A percentile compares a stretch with the other conserved stretches of the same genome.
phyloP scores from a whole-genome alignment of 139 green algal genomes.

The Nannochloris sp. region DNA sequence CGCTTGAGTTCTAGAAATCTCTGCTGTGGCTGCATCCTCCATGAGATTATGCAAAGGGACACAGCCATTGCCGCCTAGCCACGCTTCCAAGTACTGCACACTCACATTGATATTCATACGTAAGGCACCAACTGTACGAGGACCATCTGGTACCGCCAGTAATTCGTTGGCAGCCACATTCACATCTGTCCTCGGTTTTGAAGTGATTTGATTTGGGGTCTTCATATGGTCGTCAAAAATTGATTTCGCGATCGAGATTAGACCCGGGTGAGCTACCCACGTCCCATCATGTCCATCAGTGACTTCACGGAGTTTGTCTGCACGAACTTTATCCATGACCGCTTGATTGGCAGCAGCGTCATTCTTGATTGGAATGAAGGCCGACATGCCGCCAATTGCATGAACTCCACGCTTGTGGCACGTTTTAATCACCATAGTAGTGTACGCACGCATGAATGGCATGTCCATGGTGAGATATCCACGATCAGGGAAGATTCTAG shows the following conservation, averaged over 20 bases:
- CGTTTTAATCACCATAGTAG: constrained; percentile 79
- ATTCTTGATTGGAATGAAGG: constrained; percentile 86
- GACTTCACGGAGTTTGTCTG: constrained; percentile 85
- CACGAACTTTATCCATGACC: constrained; percentile 42
- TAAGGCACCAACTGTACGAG: constrained; percentile 15
- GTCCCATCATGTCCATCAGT: constrained; percentile 79
- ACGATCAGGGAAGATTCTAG: constrained; percentile 74
- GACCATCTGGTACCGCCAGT: constrained; percentile 45
- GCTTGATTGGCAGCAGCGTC: constrained; percentile 57
- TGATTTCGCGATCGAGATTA: constrained; percentile 60
- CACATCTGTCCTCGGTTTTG: constrained; percentile 54
- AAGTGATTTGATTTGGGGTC: constrained; percentile 65
- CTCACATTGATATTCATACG: constrained; percentile 38
- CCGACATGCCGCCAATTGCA: constrained; percentile 87
- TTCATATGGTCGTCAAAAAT: constrained; percentile 65
- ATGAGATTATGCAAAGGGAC: constrained; percentile 81
- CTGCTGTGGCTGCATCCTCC: constrained; percentile 87
- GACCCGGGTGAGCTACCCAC: constrained; percentile 76
- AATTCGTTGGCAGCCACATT: constrained; percentile 6
- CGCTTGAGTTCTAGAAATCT: constrained; percentile 72
- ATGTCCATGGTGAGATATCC: constrained; percentile 65
- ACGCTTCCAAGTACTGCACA: constrained; percentile 79
- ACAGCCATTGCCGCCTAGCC: constrained; percentile 49
- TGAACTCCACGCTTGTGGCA: constrained; percentile 81
- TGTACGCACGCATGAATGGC: constrained; percentile 82